These are phyloP conservation scores for Talaromyces sp. DNA, from an alignment of 2,329 filamentous ascomycete genomes.

Conservation along the genomic window DNA sequence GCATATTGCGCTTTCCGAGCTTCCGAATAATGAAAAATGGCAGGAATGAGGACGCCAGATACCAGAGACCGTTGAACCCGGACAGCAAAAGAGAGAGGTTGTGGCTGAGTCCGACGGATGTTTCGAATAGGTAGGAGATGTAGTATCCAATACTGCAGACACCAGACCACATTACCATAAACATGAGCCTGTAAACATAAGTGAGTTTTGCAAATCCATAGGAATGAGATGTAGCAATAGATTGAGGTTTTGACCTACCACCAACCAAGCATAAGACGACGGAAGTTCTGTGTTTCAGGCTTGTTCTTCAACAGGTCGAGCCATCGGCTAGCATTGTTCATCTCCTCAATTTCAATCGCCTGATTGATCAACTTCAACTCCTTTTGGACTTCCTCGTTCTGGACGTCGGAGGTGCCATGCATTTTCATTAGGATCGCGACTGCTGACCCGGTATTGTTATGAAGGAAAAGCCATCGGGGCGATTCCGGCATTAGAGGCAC, in stretches of 20 bases:
- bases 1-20: slow-evolving; percentile 16
- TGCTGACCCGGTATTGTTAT: slow-evolving; percentile 14
- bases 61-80: slow-evolving; percentile 20
- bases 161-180: slow-evolving; percentile 20
- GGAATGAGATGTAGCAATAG: too few species aligned
- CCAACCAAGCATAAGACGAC: slow-evolving; percentile 18
- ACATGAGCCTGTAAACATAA: slow-evolving; percentile 14
- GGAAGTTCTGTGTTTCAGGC: slow-evolving; percentile 18
- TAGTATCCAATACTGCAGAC: slow-evolving; percentile 20
- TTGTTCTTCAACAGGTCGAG: slow-evolving; percentile 17
- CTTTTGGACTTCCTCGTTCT: slow-evolving; percentile 14
- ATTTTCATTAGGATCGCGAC: slow-evolving; percentile 13
- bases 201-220: background rate
- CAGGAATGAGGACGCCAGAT: slow-evolving; percentile 15
- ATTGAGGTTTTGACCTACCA: slow-evolving; percentile 9
- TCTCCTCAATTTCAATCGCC: slow-evolving; percentile 16
- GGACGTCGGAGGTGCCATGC: background rate
- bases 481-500: slow-evolving; percentile 21
- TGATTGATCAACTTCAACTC: slow-evolving; percentile 19
- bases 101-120: slow-evolving; percentile 22
- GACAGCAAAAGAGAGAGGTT: slow-evolving; percentile 20
- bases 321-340: slow-evolving; percentile 17
- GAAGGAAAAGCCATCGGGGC: slow-evolving; percentile 23
- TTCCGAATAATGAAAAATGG: slow-evolving; percentile 14
- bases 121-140: slow-evolving; percentile 24